phyloP scores from a whole-genome alignment of 352 stramenopile species.

The Globisporangium nodosum region DNA sequence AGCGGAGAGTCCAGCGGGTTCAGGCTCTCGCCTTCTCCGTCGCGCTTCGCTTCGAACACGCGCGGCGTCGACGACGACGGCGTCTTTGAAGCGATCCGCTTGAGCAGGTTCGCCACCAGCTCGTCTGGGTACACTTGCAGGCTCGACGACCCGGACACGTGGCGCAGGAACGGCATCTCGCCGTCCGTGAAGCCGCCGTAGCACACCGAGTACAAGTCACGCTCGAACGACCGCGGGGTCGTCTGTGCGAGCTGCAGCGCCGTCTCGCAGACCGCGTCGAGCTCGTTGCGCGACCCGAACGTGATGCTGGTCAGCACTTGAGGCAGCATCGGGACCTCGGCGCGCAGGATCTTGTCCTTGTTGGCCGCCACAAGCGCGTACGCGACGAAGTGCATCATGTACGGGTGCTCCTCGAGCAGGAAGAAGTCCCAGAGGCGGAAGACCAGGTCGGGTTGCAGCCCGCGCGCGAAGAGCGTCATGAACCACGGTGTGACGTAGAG shows the following conservation, averaged over 20 bases:
- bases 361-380: constrained; percentile 72
- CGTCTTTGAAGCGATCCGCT: constrained; percentile 26
- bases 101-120: constrained; percentile 67
- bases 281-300: constrained; percentile 45
- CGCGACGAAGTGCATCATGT: constrained; percentile 86
- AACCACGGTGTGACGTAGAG: constrained; percentile 93
- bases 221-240: constrained; percentile 74
- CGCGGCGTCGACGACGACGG: background rate
- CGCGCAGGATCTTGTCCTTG: constrained; percentile 47
- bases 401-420: constrained; percentile 84
- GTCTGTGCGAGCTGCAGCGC: constrained; percentile 54
- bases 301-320: constrained; percentile 76
- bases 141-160: constrained; percentile 69
- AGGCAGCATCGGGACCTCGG: constrained; percentile 72
- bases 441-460: constrained; percentile 59
- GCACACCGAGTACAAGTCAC: constrained; percentile 78
- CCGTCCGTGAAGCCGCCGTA: constrained; percentile 68
- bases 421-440: constrained; percentile 91
- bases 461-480: constrained; percentile 91
- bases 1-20: constrained; percentile 31
- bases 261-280: constrained; percentile 47
- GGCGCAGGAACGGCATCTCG: constrained; percentile 62
- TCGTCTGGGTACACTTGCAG: constrained; percentile 82
- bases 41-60: background rate
- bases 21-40: constrained; percentile 11